Evolutionary conservation across 2,329 filamentous ascomycete species (phyloP), one percentile per base, ranked within the genome.

Genomic region (Didymella exigua): DNA sequence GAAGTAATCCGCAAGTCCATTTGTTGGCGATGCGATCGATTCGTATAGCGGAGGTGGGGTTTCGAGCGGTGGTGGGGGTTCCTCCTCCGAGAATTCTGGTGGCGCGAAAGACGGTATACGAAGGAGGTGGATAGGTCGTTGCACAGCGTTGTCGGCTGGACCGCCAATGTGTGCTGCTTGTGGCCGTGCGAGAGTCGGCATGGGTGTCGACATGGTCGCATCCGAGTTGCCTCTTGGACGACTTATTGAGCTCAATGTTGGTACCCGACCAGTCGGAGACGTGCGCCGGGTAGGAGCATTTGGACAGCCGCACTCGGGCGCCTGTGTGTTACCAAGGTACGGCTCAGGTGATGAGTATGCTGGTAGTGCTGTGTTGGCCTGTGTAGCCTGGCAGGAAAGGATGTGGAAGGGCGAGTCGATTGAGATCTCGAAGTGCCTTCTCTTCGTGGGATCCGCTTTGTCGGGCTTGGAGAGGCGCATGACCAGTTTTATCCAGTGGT

Each of bases 401-500:
- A 96, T 91, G 58, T 93, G 93, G 71, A 97, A 93, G 0, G 93
- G 93, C 1, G 92, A 96, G 76, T 97, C 93, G 65, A 97, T 97
- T 63, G 91, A 96, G 67, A 96, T 96, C 75, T 97, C 93, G 64
- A 96, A 97, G 71, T 96, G 93, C 29, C 92, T 85, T 60, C 92
- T 86, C 70, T 93, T 93, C 1, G 80, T 81, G 0, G 91, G 87
- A 66, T 96, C 90, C 10, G 88, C 86, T 33, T 87, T 84, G 65
- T 96, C 93, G 13, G 89, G 80, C 65, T 91, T 91, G 26, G 92
- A 96, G 41, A 97, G 87, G 47, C 93, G 89, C 86, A 97, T 90
- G 58, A 96, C 91, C 69, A 96, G 91, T 90, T 96, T 96, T 75
- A 97, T 96, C 92, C 92, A 96, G 73, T 97, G 93, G 72, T 91